phyloP scores from a whole-genome alignment of 1,139 yeast species.

The Hansenula sp. region DNA sequence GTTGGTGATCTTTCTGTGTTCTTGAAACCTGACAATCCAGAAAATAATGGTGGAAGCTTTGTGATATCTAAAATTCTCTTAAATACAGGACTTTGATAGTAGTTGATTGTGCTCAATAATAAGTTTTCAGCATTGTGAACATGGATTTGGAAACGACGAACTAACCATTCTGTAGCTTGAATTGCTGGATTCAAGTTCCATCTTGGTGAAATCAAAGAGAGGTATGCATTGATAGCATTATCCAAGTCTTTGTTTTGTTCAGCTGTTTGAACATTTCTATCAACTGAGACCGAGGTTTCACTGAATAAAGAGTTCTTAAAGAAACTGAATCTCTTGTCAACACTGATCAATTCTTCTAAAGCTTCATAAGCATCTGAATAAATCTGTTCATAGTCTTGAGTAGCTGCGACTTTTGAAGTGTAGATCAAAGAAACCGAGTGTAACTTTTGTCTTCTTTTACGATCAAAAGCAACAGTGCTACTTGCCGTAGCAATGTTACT shows the following conservation, averaged over 20 bases:
- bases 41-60: conserved; percentile 70
- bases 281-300: conserved; percentile 72
- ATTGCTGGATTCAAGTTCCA: conserved; percentile 72
- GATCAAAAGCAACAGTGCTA: conserved; percentile 75
- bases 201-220: conserved; percentile 59
- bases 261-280: conserved; percentile 72
- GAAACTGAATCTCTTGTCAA: conserved; percentile 70
- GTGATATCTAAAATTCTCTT: conserved; percentile 68
- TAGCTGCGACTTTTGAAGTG: conserved; percentile 82
- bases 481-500: conserved; percentile 63
- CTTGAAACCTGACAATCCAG: conserved; percentile 67
- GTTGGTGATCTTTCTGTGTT: conserved; percentile 64
- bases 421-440: conserved; percentile 87
- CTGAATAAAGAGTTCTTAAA: conserved; percentile 75
- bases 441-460: conserved; percentile 79
- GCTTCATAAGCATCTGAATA: conserved; percentile 74
- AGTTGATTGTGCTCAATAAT: conserved; percentile 70
- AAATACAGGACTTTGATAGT: conserved; percentile 69
- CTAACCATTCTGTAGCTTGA: conserved; percentile 90
- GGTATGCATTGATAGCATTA: conserved; percentile 67
- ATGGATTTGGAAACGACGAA: conserved; percentile 87
- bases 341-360: conserved; percentile 59
- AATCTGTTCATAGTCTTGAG: conserved; percentile 87
- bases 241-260: conserved; percentile 75
- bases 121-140: conserved; percentile 72